A percentile compares a stretch with the other conserved stretches of the same genome.
These are phyloP conservation scores for Yamadazyma phyllophila DNA, from an alignment of 805 yeast species.

Conservation along the genomic window DNA sequence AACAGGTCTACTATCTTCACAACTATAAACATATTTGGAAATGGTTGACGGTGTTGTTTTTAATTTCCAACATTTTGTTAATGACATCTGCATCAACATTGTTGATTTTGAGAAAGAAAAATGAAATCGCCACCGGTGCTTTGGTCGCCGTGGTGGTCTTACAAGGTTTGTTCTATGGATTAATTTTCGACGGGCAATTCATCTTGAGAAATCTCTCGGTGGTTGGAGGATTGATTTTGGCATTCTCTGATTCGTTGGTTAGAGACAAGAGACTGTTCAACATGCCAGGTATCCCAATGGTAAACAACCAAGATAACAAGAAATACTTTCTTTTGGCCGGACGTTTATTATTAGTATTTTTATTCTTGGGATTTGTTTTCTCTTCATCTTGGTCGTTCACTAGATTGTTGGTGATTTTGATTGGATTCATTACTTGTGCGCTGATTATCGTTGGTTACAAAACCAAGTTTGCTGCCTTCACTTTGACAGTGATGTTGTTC, in stretches of 20 bases:
- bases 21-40: slow-evolving; percentile 77
- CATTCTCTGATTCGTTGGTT: slow-evolving; percentile 81
- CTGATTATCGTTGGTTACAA: slow-evolving; percentile 90
- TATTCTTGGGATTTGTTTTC: slow-evolving; percentile 82
- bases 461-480: slow-evolving; percentile 81
- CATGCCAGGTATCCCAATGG: slow-evolving; percentile 75
- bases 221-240: slow-evolving; percentile 87
- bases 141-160: slow-evolving; percentile 68
- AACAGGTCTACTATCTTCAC: slow-evolving; percentile 82
- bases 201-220: slow-evolving; percentile 85
- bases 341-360: slow-evolving; percentile 75
- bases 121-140: slow-evolving; percentile 67
- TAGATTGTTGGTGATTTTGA: slow-evolving; percentile 59
- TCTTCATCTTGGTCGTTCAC: slow-evolving; percentile 70
- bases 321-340: slow-evolving; percentile 86
- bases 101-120: slow-evolving; percentile 65
- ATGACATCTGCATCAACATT: slow-evolving; percentile 75
- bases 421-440: slow-evolving; percentile 68
- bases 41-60: slow-evolving; percentile 71
- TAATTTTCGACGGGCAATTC: slow-evolving; percentile 76
- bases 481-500: slow-evolving; percentile 65
- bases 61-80: slow-evolving; percentile 57
- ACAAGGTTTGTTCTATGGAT: slow-evolving; percentile 88
- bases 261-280: slow-evolving; percentile 64
- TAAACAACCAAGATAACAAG: slow-evolving; percentile 68